phyloP scores from a whole-genome alignment of 2,329 filamentous ascomycete genomes.

The Neodidymelliopsis sp. region DNA sequence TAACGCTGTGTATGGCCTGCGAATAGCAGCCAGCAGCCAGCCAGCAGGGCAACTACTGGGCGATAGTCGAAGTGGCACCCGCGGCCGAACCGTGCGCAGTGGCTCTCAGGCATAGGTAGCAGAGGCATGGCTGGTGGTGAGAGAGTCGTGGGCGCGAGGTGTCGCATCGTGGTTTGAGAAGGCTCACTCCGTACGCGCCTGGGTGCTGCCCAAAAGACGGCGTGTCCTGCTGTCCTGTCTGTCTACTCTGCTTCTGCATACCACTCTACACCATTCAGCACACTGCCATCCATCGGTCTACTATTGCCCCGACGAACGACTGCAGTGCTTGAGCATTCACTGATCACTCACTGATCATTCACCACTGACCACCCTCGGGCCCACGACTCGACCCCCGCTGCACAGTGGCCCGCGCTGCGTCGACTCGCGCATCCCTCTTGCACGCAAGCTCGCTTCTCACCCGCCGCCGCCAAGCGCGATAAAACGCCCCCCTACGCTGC shows the following conservation, averaged over 20 bases:
- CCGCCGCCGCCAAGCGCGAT: slow-evolving; percentile 47
- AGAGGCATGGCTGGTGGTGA: slow-evolving; percentile 30
- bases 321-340: too few species aligned
- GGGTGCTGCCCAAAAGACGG: slow-evolving; percentile 30
- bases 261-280: too few species aligned
- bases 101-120: slow-evolving; percentile 31
- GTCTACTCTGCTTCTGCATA: too few species aligned
- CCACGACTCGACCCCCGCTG: slow-evolving; percentile 27
- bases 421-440: slow-evolving; percentile 29
- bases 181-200: slow-evolving; percentile 31
- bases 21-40: slow-evolving; percentile 5
- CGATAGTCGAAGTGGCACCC: slow-evolving; percentile 2
- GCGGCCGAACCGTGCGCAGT: slow-evolving; percentile 23
- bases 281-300: too few species aligned
- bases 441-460: slow-evolving; percentile 34
- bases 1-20: too few species aligned
- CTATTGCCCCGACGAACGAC: slow-evolving; percentile 2
- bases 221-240: not conserved
- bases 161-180: slow-evolving; percentile 40
- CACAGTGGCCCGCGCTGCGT: slow-evolving; percentile 8
- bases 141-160: slow-evolving; percentile 18
- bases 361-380: slow-evolving; percentile 9
- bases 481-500: slow-evolving; percentile 44
- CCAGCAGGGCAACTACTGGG: slow-evolving; percentile 8
- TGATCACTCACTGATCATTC: slow-evolving; percentile 1